A percentile compares a stretch with the other conserved stretches of the same genome.
These are phyloP conservation scores for Ustilago vetiveriae DNA, from an alignment of 1,284 basidiomycete species.

Conservation along the genomic window DNA sequence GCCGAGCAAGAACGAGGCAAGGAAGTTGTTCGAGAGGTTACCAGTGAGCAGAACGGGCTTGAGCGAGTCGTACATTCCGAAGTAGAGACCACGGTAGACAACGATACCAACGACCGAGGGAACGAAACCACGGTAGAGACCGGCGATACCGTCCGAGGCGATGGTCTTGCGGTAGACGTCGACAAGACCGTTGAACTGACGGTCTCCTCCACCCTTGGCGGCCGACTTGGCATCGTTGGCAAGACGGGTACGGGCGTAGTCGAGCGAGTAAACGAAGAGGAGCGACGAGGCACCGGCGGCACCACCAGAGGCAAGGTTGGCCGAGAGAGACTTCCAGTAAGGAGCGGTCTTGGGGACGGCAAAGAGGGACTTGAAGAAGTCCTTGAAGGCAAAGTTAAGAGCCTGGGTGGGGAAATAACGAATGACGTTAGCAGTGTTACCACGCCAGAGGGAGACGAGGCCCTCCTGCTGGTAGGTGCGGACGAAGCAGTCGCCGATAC, in stretches of 20 bases:
- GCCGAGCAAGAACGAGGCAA: conserved; percentile 66
- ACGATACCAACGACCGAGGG: conserved; percentile 67
- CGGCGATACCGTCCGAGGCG: conserved; percentile 66
- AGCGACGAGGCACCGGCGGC: conserved; percentile 67
- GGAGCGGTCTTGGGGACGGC: conserved; percentile 66
- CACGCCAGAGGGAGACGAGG: conserved; percentile 66
- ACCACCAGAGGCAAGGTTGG: conserved; percentile 68
- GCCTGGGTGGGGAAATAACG: conserved; percentile 68
- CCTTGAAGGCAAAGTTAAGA: conserved; percentile 67
- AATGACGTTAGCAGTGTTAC: conserved; percentile 68
- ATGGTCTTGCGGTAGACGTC: conserved; percentile 68
- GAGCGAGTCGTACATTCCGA: conserved; percentile 68
- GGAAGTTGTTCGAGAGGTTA: conserved; percentile 65
- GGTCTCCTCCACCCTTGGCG: conserved; percentile 66
- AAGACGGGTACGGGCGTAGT: conserved; percentile 68
- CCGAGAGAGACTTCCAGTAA: conserved; percentile 66
- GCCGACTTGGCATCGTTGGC: conserved; percentile 68
- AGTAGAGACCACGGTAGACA: conserved; percentile 68
- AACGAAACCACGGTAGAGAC: conserved; percentile 68
- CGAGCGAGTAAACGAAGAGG: conserved; percentile 68
- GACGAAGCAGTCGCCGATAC: conserved; percentile 67
- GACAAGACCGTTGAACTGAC: conserved; percentile 68
- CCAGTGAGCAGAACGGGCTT: conserved; percentile 67
- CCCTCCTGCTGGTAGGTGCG: conserved; percentile 67
- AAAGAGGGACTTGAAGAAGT: conserved; percentile 67